These are phyloP conservation scores for Xylaria acuta DNA, from an alignment of 495 filamentous ascomycete species.

Conservation along the genomic window DNA sequence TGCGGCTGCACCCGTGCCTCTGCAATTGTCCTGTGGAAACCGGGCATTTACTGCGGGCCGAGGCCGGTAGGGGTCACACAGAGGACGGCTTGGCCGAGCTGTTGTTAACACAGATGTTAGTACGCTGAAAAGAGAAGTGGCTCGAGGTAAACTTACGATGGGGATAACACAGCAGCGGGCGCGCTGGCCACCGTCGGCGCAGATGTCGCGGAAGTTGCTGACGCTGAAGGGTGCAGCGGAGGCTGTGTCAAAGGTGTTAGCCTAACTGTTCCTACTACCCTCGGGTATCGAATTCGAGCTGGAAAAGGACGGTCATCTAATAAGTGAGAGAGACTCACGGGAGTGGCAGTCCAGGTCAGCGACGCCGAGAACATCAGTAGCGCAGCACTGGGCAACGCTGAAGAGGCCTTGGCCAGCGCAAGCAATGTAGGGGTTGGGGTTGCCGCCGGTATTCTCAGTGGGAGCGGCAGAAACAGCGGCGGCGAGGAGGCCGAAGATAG, in stretches of 20 bases:
- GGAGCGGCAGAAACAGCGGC: slow-evolving; percentile 22
- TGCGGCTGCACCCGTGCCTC: background rate
- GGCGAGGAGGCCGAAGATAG: slow-evolving; percentile 26
- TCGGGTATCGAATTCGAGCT: background rate
- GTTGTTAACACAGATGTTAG: background rate
- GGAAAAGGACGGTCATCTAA: background rate
- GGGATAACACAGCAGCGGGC: slow-evolving; percentile 29
- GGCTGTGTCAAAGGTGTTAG: slow-evolving; percentile 16
- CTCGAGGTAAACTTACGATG: slow-evolving; percentile 19
- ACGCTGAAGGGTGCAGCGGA: background rate
- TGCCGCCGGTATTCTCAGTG: slow-evolving; percentile 9
- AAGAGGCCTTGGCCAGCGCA: slow-evolving; percentile 24
- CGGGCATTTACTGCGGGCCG: slow-evolving; percentile 13
- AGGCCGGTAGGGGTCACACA: slow-evolving; percentile 21
- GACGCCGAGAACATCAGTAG: slow-evolving; percentile 51
- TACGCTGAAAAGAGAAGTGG: background rate
- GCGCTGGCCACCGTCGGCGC: slow-evolving; percentile 24
- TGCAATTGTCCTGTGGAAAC: background rate
- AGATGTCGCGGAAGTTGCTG: slow-evolving; percentile 24
- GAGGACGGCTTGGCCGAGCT: slow-evolving; percentile 28
- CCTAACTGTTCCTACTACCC: background rate
- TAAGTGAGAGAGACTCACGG: slow-evolving; percentile 39
- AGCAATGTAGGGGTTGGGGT: background rate
- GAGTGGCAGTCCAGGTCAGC: slow-evolving; percentile 49
- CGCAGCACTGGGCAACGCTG: slow-evolving; percentile 47